Conservation (phyloP, 1,284 basidiomycete species). For the Ganoderma multipileum region DNA sequence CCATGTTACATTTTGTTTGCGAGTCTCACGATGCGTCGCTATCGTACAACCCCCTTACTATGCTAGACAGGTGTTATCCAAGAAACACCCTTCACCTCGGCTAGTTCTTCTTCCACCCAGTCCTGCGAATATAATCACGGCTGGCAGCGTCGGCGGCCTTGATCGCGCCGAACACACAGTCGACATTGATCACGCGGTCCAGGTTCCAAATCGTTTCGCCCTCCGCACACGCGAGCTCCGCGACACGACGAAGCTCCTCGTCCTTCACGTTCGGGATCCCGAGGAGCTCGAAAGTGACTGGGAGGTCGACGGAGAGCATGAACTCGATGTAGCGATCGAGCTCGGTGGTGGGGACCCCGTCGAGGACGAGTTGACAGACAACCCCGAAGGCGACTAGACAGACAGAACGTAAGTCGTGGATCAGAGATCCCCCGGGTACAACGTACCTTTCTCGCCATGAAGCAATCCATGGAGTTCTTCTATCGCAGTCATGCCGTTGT, state of each 20-base stretch:
- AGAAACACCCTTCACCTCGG: not conserved
- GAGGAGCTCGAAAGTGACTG: constrained; percentile 41
- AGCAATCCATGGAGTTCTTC: constrained; percentile 39
- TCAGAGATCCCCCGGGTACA: not conserved
- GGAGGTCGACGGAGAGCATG: constrained; percentile 43
- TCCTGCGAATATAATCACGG: constrained; percentile 36
- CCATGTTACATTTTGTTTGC: no score
- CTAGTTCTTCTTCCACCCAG: constrained; percentile 30
- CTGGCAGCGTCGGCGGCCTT: constrained; percentile 43
- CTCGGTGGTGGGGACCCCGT: constrained; percentile 35
- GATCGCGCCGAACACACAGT: constrained; percentile 40
- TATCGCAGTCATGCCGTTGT: constrained; percentile 44
- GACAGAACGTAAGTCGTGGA: not conserved
- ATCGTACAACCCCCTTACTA: not conserved
- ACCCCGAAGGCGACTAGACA: constrained; percentile 42
- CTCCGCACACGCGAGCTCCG: constrained; percentile 37
- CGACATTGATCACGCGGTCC: constrained; percentile 39
- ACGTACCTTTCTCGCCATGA: constrained; percentile 44
- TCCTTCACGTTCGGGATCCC: constrained; percentile 42
- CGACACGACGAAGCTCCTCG: constrained; percentile 40
- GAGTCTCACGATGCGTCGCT: no score
- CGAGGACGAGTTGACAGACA: constrained; percentile 42
- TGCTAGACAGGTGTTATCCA: not conserved
- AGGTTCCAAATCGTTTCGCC: constrained; percentile 46
- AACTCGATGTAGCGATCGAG: constrained; percentile 43